phyloP scores from a whole-genome alignment of 768 basidiomycete genomes.

The Kwoniella sp. region DNA sequence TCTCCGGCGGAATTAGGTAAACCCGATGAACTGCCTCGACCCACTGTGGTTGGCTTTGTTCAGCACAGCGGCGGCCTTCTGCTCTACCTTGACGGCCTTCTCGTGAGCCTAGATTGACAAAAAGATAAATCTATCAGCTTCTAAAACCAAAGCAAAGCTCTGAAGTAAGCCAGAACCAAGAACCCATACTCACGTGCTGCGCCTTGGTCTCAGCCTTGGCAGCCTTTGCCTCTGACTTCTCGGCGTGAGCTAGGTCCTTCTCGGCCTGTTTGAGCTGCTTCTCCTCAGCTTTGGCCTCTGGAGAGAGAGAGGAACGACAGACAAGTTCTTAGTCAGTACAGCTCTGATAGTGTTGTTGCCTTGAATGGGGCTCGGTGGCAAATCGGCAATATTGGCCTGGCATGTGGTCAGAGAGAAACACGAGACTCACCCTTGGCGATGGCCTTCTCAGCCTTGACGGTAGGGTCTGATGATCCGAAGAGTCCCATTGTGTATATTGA shows the following conservation, averaged over 20 bases:
- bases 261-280: conserved; percentile 63
- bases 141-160: neutral
- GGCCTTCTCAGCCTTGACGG: conserved; percentile 47
- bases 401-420: neutral
- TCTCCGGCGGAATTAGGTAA: too few species aligned
- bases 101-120: conserved; percentile 60
- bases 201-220: conserved; percentile 59
- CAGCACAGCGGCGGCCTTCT: conserved; percentile 61
- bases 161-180: too few species aligned
- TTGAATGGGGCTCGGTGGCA: conserved; percentile 7
- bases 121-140: conserved; percentile 4
- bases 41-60: conserved; percentile 62
- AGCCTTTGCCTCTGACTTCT: conserved; percentile 64
- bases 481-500: conserved; percentile 43
- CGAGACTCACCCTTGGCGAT: conserved; percentile 42
- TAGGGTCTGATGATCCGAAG: conserved; percentile 46
- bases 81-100: conserved; percentile 63
- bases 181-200: conserved; percentile 21
- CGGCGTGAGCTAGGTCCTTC: conserved; percentile 63
- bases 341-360: neutral
- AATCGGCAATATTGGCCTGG: neutral
- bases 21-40: too few species aligned
- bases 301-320: too few species aligned
- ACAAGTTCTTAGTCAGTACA: neutral
- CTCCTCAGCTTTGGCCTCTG: conserved; percentile 58